Evolutionary conservation across 352 stramenopile species (phyloP).

Genomic region (Pythium brachiatum): DNA sequence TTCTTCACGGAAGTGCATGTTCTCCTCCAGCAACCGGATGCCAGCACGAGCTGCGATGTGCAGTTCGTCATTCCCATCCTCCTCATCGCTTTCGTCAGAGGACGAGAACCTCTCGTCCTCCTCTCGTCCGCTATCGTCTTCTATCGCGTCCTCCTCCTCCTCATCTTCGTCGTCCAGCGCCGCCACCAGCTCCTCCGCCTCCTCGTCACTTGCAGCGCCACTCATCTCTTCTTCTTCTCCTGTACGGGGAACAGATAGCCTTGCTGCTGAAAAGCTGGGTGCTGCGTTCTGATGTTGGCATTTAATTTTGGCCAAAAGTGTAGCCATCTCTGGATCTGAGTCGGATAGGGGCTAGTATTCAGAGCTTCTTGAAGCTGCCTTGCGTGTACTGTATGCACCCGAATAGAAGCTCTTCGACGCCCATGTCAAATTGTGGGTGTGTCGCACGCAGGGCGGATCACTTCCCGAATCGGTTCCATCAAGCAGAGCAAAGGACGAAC

Average conservation of each 20-base stretch:
- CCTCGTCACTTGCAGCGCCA: conserved; percentile 16
- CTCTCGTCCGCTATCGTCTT: neutral
- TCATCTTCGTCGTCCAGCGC: conserved; percentile 16
- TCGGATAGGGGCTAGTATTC: conserved; percentile 16
- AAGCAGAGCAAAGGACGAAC: neutral
- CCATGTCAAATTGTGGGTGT: conserved; percentile 7
- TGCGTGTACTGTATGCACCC: neutral
- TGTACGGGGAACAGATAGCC: too few relatives aligned
- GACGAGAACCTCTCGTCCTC: neutral
- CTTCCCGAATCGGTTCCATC: neutral
- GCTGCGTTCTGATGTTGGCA: neutral
- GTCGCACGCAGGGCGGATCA: neutral
- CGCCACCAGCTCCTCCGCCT: conserved; percentile 21
- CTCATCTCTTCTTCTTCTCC: conserved; percentile 5
- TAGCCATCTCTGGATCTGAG: conserved; percentile 21
- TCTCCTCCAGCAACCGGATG: conserved; percentile 69
- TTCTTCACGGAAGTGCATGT: conserved; percentile 63
- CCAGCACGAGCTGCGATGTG: conserved; percentile 58
- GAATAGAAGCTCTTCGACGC: conserved; percentile 13
- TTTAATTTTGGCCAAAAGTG: neutral
- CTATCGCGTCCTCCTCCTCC: neutral
- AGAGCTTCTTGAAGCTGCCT: conserved; percentile 22
- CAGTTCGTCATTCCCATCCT: conserved; percentile 43
- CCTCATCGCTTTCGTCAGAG: conserved; percentile 18
- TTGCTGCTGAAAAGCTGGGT: too few relatives aligned